Evolutionary conservation across 352 stramenopile genomes (phyloP).

Genomic region (Phytopythium helicoides): DNA sequence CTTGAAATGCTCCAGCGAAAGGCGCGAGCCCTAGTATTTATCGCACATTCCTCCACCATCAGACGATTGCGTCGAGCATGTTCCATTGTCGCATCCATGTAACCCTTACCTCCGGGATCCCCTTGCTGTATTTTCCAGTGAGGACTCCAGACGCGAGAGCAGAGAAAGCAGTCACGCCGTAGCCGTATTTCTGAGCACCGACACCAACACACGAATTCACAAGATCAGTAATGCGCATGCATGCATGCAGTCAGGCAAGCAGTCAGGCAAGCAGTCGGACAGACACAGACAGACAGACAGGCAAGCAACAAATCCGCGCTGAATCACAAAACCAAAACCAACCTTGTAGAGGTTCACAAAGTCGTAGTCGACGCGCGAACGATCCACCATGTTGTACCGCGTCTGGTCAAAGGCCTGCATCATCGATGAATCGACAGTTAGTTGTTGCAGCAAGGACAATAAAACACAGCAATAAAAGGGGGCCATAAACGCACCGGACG

Average conservation of each 20-base stretch:
- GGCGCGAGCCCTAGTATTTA: constrained; percentile 32
- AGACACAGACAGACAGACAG: no score
- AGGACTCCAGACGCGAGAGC: constrained; percentile 60
- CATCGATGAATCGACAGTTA: no score
- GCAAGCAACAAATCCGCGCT: no score
- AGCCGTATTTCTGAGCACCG: constrained; percentile 45
- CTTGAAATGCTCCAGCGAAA: constrained; percentile 34
- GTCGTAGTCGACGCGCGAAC: constrained; percentile 59
- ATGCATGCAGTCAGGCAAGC: no score
- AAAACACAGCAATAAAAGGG: not conserved
- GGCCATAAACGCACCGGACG: constrained; percentile 12
- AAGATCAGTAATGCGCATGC: constrained; percentile 10
- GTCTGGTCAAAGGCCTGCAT: constrained; percentile 46
- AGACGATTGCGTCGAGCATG: no score
- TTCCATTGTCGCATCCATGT: no score
- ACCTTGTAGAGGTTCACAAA: constrained; percentile 60
- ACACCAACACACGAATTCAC: constrained; percentile 10
- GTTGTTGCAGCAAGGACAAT: no score
- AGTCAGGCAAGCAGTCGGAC: no score
- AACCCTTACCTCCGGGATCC: constrained; percentile 26
- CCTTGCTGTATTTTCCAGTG: constrained; percentile 76
- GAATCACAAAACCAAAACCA: no score
- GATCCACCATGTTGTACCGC: constrained; percentile 69
- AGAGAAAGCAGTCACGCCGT: constrained; percentile 68
- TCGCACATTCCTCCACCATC: not conserved